phyloP scores from a whole-genome alignment of 768 basidiomycete genomes.

The Pleurotus eryngii region DNA sequence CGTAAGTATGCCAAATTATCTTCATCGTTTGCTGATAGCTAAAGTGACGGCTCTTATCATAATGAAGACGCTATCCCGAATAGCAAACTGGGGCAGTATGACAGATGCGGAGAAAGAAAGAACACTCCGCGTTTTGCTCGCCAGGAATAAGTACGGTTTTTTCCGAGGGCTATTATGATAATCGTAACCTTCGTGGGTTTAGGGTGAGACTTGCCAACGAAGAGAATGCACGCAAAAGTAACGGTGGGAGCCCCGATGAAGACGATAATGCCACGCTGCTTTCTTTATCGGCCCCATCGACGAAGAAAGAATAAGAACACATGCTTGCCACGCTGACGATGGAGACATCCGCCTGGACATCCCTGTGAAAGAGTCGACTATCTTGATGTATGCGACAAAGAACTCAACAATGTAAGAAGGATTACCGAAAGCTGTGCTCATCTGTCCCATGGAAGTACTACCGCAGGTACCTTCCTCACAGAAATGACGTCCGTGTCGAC shows the following conservation, averaged over 20 bases:
- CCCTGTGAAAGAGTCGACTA: no score
- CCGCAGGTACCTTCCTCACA: background rate
- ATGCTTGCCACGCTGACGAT: no score
- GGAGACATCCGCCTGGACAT: no score
- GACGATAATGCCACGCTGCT: background rate
- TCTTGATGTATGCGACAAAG: no score
- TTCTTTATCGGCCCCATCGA: background rate
- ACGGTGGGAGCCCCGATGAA: background rate
- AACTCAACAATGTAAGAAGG: no score
- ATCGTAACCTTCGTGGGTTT: background rate
- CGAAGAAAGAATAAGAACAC: no score
- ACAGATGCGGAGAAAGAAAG: conserved; percentile 54
- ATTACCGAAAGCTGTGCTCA: background rate
- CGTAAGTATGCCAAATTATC: conserved; percentile 29
- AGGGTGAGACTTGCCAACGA: conserved; percentile 6
- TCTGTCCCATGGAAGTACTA: background rate
- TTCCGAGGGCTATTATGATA: background rate
- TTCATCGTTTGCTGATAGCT: background rate
- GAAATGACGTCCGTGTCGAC: background rate
- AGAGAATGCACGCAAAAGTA: background rate
- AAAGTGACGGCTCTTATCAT: background rate
- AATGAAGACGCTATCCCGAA: conserved; percentile 57
- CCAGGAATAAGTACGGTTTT: conserved; percentile 45
- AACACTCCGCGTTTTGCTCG: conserved; percentile 50
- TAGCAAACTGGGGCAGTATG: conserved; percentile 62